These are phyloP conservation scores for Gloeophyllum trabeum DNA, from an alignment of 768 basidiomycete species.

Conservation along the genomic window DNA sequence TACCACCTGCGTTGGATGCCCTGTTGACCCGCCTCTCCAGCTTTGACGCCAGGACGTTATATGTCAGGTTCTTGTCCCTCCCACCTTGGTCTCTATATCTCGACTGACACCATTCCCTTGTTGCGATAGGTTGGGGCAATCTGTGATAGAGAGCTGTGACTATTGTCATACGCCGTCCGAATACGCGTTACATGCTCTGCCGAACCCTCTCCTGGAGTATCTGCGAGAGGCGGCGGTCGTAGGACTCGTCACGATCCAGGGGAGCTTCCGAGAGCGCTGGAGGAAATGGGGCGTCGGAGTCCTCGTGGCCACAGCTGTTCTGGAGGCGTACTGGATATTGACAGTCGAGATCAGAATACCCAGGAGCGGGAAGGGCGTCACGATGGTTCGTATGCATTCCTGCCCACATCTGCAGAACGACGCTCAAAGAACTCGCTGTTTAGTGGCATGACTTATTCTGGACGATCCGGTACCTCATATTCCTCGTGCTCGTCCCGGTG, in stretches of 20 bases:
- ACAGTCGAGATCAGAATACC: conserved; percentile 38
- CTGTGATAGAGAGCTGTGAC: conserved; percentile 48
- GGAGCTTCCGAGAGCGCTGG: conserved; percentile 29
- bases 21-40: conserved; percentile 45
- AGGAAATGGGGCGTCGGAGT: conserved; percentile 33
- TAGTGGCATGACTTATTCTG: conserved; percentile 62
- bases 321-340: conserved; percentile 43
- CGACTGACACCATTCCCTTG: neutral
- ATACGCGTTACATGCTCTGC: conserved; percentile 46
- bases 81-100: neutral
- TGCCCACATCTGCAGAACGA: neutral
- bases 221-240: conserved; percentile 43
- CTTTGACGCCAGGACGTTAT: conserved; percentile 45
- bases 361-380: conserved; percentile 21
- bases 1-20: conserved; percentile 37
- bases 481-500: conserved; percentile 44
- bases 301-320: conserved; percentile 34
- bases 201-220: conserved; percentile 45
- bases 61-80: conserved; percentile 38
- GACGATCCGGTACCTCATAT: conserved; percentile 40
- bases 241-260: conserved; percentile 32
- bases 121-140: conserved; percentile 52
- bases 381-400: conserved; percentile 25
- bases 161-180: conserved; percentile 54
- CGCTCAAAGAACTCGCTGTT: neutral